Evolutionary conservation across 2,329 filamentous ascomycete genomes (phyloP), one percentile per base, ranked within the genome.

Genomic region (Tolypocladium tropicale): DNA sequence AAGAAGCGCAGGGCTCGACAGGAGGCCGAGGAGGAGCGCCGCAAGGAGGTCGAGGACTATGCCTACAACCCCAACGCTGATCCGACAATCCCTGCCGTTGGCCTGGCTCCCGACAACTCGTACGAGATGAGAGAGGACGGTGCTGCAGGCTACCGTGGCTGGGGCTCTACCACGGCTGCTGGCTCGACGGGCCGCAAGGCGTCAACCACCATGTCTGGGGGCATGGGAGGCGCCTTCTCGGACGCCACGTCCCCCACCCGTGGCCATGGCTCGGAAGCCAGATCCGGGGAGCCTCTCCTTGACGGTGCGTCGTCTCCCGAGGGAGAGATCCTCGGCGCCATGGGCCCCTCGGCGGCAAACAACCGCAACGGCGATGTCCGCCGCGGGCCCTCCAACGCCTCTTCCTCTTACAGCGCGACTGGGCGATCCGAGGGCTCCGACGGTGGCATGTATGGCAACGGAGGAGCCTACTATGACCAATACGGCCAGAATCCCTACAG

Each of bases 11-110:
- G 95, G 75, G 85, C 89, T 65, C 84, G 86, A 61, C 94, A 90
- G 76, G 83, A 84, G 60, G 88, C 87, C 16, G 90, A 94, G 67
- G 94, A 96, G 68, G 84, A 92, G 65, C 84, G 94, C 53, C 84
- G 92, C 60, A 96, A 96, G 75, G 94, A 99, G 72, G 91, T 96
- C 12, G 93, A 97, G 70, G 94, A 97, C 68, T 97, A 97, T 69
- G 87, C 89, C 34, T 97, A 92, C 77, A 97, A 97, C 70, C 94
- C 94, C n/a, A 97, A 97, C 72, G 86, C 91, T 58, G 92, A 96
- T 68, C 90, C 92, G 0, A 90, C 88, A 1, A 78, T 96, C 14
- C 81, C 74, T 7, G 74, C 75, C 12, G 69, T 81, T 14, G 76
- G 72, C 14, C 68, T 71, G 41, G 68, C 68, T 37, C 71, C 72